Evolutionary conservation across 2,329 filamentous ascomycete genomes (phyloP).

Genomic region (Acarospora socialis): DNA sequence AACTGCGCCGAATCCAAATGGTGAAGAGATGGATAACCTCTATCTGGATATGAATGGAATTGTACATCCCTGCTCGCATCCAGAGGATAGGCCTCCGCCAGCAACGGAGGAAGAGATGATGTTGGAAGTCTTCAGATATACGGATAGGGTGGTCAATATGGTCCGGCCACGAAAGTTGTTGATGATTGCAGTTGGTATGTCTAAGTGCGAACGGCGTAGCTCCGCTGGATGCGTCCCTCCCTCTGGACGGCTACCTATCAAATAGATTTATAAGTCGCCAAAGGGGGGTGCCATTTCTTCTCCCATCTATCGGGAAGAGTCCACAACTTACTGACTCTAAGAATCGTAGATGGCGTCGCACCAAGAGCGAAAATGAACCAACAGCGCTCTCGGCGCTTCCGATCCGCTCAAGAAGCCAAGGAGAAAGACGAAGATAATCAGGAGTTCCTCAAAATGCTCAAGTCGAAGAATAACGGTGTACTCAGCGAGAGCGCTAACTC

Average conservation of each 20-base stretch:
- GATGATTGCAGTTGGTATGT: conserved; percentile 87
- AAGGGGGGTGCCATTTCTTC: conserved; percentile 14
- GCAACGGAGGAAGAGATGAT: conserved; percentile 98
- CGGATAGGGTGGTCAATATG: conserved; percentile 98
- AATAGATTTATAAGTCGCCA: conserved; percentile 18
- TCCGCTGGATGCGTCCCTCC: conserved; percentile 11
- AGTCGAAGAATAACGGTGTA: conserved; percentile 57
- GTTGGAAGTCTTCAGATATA: conserved; percentile 95
- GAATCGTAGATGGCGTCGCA: conserved; percentile 67
- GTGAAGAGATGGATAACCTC: conserved; percentile 93
- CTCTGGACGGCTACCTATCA: conserved; percentile 19
- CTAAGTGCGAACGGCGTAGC: conserved; percentile 13
- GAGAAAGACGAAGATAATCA: conserved; percentile 88
- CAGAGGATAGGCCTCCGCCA: conserved; percentile 80
- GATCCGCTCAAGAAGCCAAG: conserved; percentile 82
- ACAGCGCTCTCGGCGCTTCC: conserved; percentile 88
- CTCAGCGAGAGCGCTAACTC: conserved; percentile 47
- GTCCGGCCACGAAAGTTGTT: conserved; percentile 87
- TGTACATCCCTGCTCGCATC: conserved; percentile 95
- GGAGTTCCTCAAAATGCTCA: conserved; percentile 72
- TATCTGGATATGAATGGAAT: conserved; percentile 99
- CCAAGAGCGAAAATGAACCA: conserved; percentile 99
- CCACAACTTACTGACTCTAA: conserved; percentile 17
- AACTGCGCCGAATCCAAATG: conserved; percentile 79
- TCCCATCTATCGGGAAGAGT: neutral